Conservation (phyloP, 805 yeast species). For the Barnettozyma sp. region DNA sequence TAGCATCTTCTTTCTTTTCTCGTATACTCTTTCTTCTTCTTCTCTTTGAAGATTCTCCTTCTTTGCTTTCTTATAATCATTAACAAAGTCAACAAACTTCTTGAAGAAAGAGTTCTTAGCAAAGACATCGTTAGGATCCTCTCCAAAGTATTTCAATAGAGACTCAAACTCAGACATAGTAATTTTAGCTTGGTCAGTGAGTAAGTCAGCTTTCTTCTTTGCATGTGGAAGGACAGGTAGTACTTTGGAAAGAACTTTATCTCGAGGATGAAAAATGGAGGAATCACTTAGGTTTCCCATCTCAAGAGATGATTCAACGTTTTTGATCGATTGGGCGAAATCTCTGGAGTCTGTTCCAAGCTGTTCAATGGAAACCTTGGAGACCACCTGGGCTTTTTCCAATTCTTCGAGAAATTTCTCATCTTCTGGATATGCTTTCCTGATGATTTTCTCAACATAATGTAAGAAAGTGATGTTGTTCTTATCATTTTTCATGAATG, state of each 20-base stretch:
- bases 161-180: conserved; percentile 60
- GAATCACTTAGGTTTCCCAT: conserved; percentile 84
- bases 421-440: conserved; percentile 76
- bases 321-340: conserved; percentile 52
- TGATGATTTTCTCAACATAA: conserved; percentile 82
- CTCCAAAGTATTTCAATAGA: conserved; percentile 85
- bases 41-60: conserved; percentile 73
- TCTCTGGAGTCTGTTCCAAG: conserved; percentile 64
- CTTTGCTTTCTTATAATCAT: conserved; percentile 74
- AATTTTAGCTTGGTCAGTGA: conserved; percentile 55
- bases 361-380: conserved; percentile 78
- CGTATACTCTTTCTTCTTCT: conserved; percentile 72
- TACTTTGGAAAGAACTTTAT: conserved; percentile 56
- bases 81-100: conserved; percentile 73
- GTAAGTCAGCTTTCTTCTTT: conserved; percentile 54
- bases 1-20: conserved; percentile 57
- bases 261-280: conserved; percentile 74
- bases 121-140: conserved; percentile 63
- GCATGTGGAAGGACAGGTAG: conserved; percentile 70
- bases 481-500: conserved; percentile 82
- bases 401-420: conserved; percentile 71
- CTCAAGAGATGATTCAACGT: conserved; percentile 66
- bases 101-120: conserved; percentile 66
- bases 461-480: conserved; percentile 78
- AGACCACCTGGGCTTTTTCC: conserved; percentile 39